phyloP scores from a whole-genome alignment of 352 stramenopile genomes.

The Pythium plurisporium region DNA sequence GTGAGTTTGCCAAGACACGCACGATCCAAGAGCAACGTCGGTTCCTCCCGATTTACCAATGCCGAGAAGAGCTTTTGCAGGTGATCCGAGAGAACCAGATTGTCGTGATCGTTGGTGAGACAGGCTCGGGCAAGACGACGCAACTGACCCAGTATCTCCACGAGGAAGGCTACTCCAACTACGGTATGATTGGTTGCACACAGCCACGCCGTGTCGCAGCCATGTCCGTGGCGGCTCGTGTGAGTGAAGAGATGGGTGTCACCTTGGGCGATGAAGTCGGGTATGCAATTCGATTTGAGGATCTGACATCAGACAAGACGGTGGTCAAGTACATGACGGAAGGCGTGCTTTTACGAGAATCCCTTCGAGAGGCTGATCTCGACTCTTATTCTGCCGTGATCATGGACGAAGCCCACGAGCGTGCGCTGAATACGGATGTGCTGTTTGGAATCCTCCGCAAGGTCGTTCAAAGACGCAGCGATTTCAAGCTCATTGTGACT shows the following conservation, averaged over 20 bases:
- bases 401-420: constrained; percentile 95
- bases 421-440: constrained; percentile 93
- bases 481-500: constrained; percentile 92
- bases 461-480: constrained; percentile 81
- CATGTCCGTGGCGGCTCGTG: constrained; percentile 98
- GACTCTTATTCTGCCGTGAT: constrained; percentile 89
- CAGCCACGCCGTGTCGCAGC: constrained; percentile 98
- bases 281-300: constrained; percentile 94
- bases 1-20: constrained; percentile 95
- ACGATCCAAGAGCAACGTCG: constrained; percentile 95
- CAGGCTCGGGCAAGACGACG: constrained; percentile 96
- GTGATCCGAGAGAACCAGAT: constrained; percentile 98
- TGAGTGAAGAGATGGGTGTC: constrained; percentile 97
- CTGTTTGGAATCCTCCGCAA: constrained; percentile 93
- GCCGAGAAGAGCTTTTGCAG: constrained; percentile 93
- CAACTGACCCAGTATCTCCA: constrained; percentile 96
- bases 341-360: constrained; percentile 91
- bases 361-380: constrained; percentile 82
- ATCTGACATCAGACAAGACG: constrained; percentile 92
- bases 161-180: constrained; percentile 88
- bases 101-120: constrained; percentile 98
- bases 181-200: constrained; percentile 94
- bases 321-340: constrained; percentile 98
- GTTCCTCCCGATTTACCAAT: constrained; percentile 96
- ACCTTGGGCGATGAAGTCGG: constrained; percentile 88